phyloP scores from a whole-genome alignment of 192 early-diverging fungal species.

The Coemansia sp. region DNA sequence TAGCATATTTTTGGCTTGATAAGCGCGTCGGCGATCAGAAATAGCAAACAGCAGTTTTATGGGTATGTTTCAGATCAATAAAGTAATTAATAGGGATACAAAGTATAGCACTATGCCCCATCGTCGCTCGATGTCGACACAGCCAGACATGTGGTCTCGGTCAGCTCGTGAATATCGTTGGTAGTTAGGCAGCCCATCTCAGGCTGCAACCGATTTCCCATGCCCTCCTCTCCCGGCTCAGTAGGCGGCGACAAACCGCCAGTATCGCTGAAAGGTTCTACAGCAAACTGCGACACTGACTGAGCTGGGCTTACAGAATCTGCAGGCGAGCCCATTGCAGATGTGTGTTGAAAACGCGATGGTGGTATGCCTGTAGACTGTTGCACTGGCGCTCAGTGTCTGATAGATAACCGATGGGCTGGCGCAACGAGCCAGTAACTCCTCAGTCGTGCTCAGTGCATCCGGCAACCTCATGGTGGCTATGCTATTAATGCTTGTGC shows the following conservation, averaged over 20 bases:
- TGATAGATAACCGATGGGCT: slow-evolving; percentile 48
- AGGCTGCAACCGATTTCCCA: background rate
- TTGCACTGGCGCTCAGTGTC: slow-evolving; percentile 17
- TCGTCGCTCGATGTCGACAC: too few relatives aligned
- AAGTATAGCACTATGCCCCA: too few relatives aligned
- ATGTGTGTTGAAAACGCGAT: slow-evolving; percentile 18
- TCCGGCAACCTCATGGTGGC: slow-evolving; percentile 5
- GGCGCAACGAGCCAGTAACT: slow-evolving; percentile 37
- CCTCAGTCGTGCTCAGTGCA: slow-evolving; percentile 19
- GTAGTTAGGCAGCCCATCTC: slow-evolving; percentile 17
- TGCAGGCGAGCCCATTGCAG: slow-evolving; percentile 31
- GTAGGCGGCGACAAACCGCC: background rate
- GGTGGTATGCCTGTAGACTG: background rate
- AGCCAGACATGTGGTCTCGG: slow-evolving; percentile 21
- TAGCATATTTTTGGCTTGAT: background rate
- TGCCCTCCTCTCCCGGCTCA: background rate
- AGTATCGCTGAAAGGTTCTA: background rate
- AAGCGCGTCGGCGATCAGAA: slow-evolving; percentile 1
- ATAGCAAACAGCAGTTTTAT: slow-evolving; percentile 3
- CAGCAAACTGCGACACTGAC: slow-evolving; percentile 27
- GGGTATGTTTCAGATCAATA: slow-evolving; percentile 5
- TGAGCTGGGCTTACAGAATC: slow-evolving; percentile 18
- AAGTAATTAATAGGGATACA: background rate
- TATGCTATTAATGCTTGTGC: slow-evolving; percentile 1
- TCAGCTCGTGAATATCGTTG: slow-evolving; percentile 39